A percentile compares a stretch with the other conserved stretches of the same genome.
Conservation (phyloP, 345 rosid species). For the Hibiscus syriacus region DNA sequence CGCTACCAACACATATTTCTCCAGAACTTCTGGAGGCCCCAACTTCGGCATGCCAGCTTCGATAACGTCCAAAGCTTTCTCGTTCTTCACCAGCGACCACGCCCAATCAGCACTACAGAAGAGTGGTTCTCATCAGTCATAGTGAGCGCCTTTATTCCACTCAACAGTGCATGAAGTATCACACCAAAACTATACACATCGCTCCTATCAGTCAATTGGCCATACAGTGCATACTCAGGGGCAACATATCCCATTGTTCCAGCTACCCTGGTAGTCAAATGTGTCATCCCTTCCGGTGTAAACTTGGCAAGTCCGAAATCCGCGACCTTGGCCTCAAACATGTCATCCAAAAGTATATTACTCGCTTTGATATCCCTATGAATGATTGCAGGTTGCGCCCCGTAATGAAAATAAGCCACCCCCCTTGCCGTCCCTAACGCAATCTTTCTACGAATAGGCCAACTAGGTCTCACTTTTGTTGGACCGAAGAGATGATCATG, state of each 20-base stretch:
- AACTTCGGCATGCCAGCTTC: conserved; percentile 65
- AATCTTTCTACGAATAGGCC: conserved; percentile 77
- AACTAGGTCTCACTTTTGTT: conserved; percentile 37
- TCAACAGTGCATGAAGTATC: too few relatives aligned
- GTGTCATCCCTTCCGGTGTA: too few relatives aligned
- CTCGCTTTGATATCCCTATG: too few relatives aligned
- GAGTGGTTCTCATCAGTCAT: conserved; percentile 46
- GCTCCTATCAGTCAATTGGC: too few relatives aligned
- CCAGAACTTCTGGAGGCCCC: conserved; percentile 47
- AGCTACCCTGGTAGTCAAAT: too few relatives aligned
- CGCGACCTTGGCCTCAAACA: too few relatives aligned
- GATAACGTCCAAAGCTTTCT: conserved; percentile 54
- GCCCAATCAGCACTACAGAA: conserved; percentile 79
- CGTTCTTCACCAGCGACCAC: conserved; percentile 69
- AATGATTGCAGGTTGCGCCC: conserved; percentile 68
- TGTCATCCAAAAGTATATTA: too few relatives aligned
- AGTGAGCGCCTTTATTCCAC: conserved; percentile 59
- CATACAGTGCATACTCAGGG: too few relatives aligned
- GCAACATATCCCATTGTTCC: too few relatives aligned
- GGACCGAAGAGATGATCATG: conserved; percentile 69
- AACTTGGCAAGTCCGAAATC: too few relatives aligned
- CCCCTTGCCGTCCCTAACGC: conserved; percentile 82
- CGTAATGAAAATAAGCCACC: conserved; percentile 80
- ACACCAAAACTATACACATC: too few relatives aligned
- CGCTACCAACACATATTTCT: conserved; percentile 74